Base-by-base conservation (phyloP, 192 early-diverging fungal genomes). In the Entomortierella chlamydospora region DNA sequence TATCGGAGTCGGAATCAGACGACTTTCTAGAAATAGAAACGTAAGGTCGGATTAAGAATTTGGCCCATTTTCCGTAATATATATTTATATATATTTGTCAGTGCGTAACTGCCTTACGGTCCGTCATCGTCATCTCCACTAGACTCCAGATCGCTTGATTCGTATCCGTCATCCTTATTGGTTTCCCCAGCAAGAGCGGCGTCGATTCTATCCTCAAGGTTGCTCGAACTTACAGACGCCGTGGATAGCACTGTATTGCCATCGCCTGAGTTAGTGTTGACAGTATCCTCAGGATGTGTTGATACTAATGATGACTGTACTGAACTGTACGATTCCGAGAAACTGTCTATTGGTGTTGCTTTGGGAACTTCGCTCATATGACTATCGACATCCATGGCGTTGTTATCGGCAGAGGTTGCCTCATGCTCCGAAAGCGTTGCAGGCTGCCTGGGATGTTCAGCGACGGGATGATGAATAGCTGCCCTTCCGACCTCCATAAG, bases 111-210 rank as follows among this genome's bases (percentile, higher is more conserved):
- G 45, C 9, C 73, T 59, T 64, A 68, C 73, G 66, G 66, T 25
- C 43, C 73, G 15, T 69, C 73, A 28, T 68, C 73, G 3, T 76
- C 73, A 49, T 83, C 72, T 18, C 68, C 73, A 25, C 83, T 82
- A 25, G 80, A 70, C 29, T 82, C 81, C 4, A 85, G 57, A 43
- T 85, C 84, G 31, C 84, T 85, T 20, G 82, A 83, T 45, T 85
- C 82, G 41, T 85, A 85, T 22, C 77, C 84, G 11, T 64, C 81
- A 23, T 45, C 70, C 15, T 65, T 80, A 18, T 49, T 29, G 13
- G 51, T 61, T 26, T 57, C 29, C 9, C 65, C 73, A 4, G 78
- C 72, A 71, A 85, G 31, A 28, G 63, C 79, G 31, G 66, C 62
- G 50, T 85, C 79, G 4, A 85, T 50, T 26, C 60, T 58, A n/a